phyloP scores from a whole-genome alignment of 768 basidiomycete genomes.

The Psilocybe cubensis region DNA sequence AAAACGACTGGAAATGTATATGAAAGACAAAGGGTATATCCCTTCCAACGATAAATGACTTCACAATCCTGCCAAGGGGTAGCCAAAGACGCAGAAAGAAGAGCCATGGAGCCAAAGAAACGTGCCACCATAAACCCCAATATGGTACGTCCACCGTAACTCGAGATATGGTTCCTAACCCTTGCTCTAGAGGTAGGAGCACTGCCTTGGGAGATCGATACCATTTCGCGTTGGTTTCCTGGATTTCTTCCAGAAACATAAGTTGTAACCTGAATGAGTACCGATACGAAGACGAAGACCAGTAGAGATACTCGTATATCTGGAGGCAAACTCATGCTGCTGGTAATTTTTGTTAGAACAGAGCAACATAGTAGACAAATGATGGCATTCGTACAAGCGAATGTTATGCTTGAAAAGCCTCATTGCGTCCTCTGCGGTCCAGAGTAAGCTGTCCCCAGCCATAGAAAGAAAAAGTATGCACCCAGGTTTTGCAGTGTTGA shows the following conservation, averaged over 20 bases:
- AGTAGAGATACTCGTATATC: no score
- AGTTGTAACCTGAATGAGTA: not conserved
- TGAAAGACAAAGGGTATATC: not conserved
- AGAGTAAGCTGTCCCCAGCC: no score
- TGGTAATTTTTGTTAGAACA: no score
- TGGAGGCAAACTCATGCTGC: no score
- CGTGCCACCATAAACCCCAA: slow-evolving; percentile 8
- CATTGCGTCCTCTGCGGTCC: no score
- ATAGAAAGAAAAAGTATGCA: no score
- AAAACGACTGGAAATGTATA: not conserved
- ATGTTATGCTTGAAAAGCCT: no score
- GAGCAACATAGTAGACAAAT: no score
- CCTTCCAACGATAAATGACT: not conserved
- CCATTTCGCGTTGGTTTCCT: not conserved
- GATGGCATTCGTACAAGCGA: no score
- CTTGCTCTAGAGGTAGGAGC: not conserved
- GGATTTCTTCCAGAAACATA: not conserved
- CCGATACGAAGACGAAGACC: not conserved
- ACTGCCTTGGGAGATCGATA: not conserved
- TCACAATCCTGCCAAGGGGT: not conserved
- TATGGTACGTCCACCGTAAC: slow-evolving; percentile 2
- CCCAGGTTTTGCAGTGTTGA: no score
- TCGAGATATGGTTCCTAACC: not conserved
- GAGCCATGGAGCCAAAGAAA: not conserved
- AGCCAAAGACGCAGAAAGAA: slow-evolving; percentile 1